Evolutionary conservation across 495 filamentous ascomycete species (phyloP).

Genomic region (Gamarada debralockiae): DNA sequence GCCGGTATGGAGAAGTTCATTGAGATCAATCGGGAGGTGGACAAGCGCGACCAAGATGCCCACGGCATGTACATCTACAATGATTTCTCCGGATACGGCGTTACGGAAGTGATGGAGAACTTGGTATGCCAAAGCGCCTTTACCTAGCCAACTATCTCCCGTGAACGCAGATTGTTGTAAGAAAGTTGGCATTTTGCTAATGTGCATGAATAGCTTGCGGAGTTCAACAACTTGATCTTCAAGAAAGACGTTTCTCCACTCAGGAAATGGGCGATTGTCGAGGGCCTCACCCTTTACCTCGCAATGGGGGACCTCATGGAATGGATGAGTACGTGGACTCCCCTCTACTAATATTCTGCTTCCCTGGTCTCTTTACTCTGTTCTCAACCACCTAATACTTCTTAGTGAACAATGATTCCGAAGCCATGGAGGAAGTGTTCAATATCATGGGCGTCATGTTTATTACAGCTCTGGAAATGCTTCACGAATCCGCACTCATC

Average conservation of each 20-base stretch:
- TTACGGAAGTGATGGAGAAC: slow-evolving; percentile 39
- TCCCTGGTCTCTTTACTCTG: background rate
- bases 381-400: background rate
- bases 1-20: slow-evolving; percentile 3
- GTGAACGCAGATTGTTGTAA: no score
- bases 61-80: slow-evolving; percentile 39
- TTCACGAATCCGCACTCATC: slow-evolving; percentile 26
- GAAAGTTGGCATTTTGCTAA: background rate
- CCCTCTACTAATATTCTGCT: slow-evolving; percentile 4
- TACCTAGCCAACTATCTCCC: no score
- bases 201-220: slow-evolving; percentile 20
- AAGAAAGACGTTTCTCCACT: slow-evolving; percentile 31
- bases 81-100: slow-evolving; percentile 34
- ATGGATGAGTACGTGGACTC: slow-evolving; percentile 15
- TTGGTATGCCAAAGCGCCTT: slow-evolving; percentile 12
- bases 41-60: slow-evolving; percentile 33
- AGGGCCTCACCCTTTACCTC: slow-evolving; percentile 27
- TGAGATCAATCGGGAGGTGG: slow-evolving; percentile 4
- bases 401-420: slow-evolving; percentile 22
- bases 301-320: slow-evolving; percentile 1
- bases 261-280: slow-evolving; percentile 30
- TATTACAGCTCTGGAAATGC: slow-evolving; percentile 28
- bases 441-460: slow-evolving; percentile 27
- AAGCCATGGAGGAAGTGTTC: slow-evolving; percentile 11
- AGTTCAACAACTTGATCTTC: slow-evolving; percentile 29